These are phyloP conservation scores for Debaryomycetaceae sp. DNA, from an alignment of 1,139 yeast genomes.

Conservation along the genomic window DNA sequence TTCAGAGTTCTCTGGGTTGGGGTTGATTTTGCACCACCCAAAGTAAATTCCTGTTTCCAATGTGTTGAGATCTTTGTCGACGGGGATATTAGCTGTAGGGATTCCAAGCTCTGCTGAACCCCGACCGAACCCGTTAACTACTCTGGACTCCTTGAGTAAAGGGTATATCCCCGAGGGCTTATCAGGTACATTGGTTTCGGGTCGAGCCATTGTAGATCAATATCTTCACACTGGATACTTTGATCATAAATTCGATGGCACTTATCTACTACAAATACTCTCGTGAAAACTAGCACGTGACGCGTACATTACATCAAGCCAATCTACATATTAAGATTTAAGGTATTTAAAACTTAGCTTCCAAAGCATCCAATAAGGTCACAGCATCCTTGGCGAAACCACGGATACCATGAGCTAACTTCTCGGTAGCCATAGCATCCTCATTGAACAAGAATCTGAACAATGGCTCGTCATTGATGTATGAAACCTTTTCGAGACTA, in stretches of 20 bases:
- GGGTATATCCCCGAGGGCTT: conserved; percentile 65
- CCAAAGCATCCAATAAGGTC: conserved; percentile 76
- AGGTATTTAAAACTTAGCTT: conserved; percentile 54
- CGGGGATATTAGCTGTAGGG: conserved; percentile 91
- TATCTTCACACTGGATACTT: no score
- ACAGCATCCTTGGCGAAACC: conserved; percentile 92
- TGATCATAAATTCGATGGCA: no score
- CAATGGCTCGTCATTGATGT: conserved; percentile 77
- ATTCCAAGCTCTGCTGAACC: conserved; percentile 92
- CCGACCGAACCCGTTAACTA: conserved; percentile 90
- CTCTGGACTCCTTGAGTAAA: conserved; percentile 48
- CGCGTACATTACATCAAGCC: neutral
- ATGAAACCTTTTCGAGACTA: conserved; percentile 70
- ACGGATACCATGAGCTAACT: conserved; percentile 97
- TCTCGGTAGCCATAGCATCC: conserved; percentile 98
- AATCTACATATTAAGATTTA: neutral
- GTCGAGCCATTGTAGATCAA: conserved; percentile 20
- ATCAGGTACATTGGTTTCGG: conserved; percentile 40
- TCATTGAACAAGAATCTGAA: conserved; percentile 93
- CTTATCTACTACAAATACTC: no score
- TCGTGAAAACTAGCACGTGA: no score
- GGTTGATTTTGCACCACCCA: conserved; percentile 64
- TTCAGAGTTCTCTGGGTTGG: conserved; percentile 12
- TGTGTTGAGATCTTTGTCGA: conserved; percentile 44
- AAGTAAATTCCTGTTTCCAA: conserved; percentile 85